Conservation (phyloP, 352 stramenopile genomes). For the Ophiocytium majus region DNA sequence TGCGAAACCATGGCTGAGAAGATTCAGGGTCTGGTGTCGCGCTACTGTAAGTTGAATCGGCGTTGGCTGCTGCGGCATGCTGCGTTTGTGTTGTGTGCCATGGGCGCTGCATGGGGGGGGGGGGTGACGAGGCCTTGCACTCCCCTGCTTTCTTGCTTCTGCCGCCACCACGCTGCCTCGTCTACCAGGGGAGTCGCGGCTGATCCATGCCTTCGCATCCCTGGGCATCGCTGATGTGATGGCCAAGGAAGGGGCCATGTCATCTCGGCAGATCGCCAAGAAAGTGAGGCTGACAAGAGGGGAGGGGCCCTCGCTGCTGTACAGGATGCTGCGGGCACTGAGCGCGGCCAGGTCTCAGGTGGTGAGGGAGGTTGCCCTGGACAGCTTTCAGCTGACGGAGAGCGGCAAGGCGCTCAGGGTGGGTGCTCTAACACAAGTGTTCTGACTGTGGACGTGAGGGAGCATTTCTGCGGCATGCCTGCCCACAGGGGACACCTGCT, state of each 20-base stretch:
- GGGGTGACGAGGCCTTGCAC: not conserved
- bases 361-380: not conserved
- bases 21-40: no score
- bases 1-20: no score
- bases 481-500: no score
- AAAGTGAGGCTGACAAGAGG: no score
- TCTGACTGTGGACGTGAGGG: no score
- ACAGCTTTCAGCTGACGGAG: not conserved
- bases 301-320: no score
- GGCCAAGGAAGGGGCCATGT: not conserved
- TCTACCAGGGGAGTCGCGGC: not conserved
- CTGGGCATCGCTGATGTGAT: conserved; percentile 13
- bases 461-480: no score
- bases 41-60: no score
- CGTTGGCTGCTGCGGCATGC: no score
- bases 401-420: not conserved
- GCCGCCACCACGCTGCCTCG: not conserved
- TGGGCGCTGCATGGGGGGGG: not conserved
- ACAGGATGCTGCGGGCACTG: not conserved
- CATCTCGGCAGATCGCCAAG: no score
- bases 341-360: not conserved
- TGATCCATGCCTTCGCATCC: not conserved
- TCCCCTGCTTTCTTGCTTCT: not conserved
- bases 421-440: no score
- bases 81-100: not conserved